A percentile compares a stretch with the other conserved stretches of the same genome.
These are phyloP conservation scores for Massarina eburnea DNA, from an alignment of 2,329 filamentous ascomycete species.

Conservation along the genomic window DNA sequence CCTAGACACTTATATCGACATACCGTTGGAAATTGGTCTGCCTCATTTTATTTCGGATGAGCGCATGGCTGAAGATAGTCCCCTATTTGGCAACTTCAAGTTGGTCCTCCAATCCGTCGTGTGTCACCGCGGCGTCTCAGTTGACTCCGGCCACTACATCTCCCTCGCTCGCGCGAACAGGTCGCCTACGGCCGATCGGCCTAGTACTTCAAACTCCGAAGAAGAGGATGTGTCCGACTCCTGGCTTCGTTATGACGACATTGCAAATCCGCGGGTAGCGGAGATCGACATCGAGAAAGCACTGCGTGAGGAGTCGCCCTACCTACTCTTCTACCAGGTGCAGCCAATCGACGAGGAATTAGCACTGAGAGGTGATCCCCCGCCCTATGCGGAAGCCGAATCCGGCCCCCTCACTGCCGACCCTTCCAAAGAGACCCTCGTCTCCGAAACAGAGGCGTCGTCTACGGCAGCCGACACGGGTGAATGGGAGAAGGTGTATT, in stretches of 20 bases:
- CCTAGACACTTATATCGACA: conserved; percentile 84
- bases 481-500: conserved; percentile 26
- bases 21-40: conserved; percentile 78
- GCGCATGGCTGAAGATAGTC: conserved; percentile 65
- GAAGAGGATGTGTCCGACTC: conserved; percentile 45
- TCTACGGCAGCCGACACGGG: conserved; percentile 21
- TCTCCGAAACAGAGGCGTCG: conserved; percentile 9
- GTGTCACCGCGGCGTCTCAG: conserved; percentile 83
- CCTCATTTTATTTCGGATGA: conserved; percentile 90
- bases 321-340: conserved; percentile 93
- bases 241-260: conserved; percentile 93
- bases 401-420: conserved; percentile 19
- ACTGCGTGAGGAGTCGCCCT: conserved; percentile 84
- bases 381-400: conserved; percentile 44
- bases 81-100: conserved; percentile 85
- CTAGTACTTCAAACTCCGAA: conserved; percentile 52
- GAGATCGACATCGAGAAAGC: conserved; percentile 77
- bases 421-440: conserved; percentile 34
- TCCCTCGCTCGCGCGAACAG: conserved; percentile 76
- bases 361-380: conserved; percentile 41
- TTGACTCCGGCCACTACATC: conserved; percentile 90
- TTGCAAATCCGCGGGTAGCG: conserved; percentile 70
- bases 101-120: conserved; percentile 88
- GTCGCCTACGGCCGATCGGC: conserved; percentile 19
- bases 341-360: conserved; percentile 77